Conservation (phyloP, 2,329 filamentous ascomycete genomes). For the Penicillium sp. region DNA sequence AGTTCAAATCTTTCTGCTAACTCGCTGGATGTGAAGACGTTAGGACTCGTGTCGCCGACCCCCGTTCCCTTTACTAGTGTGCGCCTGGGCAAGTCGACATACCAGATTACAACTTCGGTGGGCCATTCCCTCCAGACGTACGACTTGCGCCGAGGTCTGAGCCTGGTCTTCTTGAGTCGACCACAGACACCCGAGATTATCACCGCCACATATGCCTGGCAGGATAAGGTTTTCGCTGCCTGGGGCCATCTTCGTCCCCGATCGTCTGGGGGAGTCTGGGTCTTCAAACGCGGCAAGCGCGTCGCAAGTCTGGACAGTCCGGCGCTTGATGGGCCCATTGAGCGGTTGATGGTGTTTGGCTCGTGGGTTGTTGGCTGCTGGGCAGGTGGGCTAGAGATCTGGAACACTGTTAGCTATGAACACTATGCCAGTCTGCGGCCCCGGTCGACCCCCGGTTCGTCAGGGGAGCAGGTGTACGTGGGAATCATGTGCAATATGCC, state of each 20-base stretch:
- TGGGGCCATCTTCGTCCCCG: constrained; percentile 64
- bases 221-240: constrained; percentile 81
- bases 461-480: constrained; percentile 67
- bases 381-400: constrained; percentile 75
- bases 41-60: constrained; percentile 90
- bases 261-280: constrained; percentile 68
- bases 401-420: constrained; percentile 78
- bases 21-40: constrained; percentile 58
- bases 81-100: constrained; percentile 87
- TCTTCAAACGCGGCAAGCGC: constrained; percentile 88
- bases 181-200: constrained; percentile 85
- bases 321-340: constrained; percentile 66
- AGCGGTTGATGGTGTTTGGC: constrained; percentile 77
- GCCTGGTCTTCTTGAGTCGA: constrained; percentile 87
- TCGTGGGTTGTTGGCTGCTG: constrained; percentile 86
- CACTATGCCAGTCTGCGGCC: constrained; percentile 81
- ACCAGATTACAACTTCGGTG: constrained; percentile 94
- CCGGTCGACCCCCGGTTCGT: constrained; percentile 55
- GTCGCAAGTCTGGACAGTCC: constrained; percentile 71
- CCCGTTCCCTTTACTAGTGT: constrained; percentile 84
- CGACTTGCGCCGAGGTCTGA: constrained; percentile 83
- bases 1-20: neutral
- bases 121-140: constrained; percentile 92
- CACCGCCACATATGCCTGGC: constrained; percentile 84
- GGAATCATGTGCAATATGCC: constrained; percentile 83